phyloP scores from a whole-genome alignment of 495 filamentous ascomycete genomes.

The Xylaria scruposa region DNA sequence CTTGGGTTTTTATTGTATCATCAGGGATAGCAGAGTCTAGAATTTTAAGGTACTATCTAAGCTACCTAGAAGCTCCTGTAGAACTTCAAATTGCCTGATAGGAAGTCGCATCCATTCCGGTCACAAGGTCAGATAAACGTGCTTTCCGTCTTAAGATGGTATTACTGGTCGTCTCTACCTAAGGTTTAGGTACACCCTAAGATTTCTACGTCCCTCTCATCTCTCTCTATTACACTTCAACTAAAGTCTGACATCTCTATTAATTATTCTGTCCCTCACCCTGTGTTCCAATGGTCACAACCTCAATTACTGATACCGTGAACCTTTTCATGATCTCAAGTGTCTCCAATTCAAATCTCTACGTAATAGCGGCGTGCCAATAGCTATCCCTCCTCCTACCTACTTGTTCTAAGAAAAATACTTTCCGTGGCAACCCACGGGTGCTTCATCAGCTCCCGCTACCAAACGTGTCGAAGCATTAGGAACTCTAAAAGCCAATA shows the following conservation, averaged over 20 bases:
- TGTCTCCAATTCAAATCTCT: neutral
- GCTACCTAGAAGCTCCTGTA: neutral
- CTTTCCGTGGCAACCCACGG: neutral
- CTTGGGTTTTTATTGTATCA: neutral
- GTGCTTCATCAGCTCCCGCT: neutral
- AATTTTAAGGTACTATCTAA: neutral
- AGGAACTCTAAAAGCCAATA: neutral
- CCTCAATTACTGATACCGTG: neutral
- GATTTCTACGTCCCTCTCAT: neutral
- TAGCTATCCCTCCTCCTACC: neutral
- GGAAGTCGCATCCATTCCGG: neutral
- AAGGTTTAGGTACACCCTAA: neutral
- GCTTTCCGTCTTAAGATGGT: neutral
- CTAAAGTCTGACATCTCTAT: neutral
- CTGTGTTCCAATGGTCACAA: neutral
- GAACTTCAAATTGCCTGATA: neutral
- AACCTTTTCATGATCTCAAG: neutral
- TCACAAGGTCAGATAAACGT: neutral
- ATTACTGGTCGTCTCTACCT: neutral
- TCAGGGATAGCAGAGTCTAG: neutral
- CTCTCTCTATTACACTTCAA: neutral
- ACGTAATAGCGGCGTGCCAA: neutral
- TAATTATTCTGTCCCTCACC: neutral
- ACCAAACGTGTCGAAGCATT: neutral
- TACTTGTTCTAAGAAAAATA: neutral